phyloP scores from a whole-genome alignment of 345 rosid genomes.

The Hypericum perforatum region DNA sequence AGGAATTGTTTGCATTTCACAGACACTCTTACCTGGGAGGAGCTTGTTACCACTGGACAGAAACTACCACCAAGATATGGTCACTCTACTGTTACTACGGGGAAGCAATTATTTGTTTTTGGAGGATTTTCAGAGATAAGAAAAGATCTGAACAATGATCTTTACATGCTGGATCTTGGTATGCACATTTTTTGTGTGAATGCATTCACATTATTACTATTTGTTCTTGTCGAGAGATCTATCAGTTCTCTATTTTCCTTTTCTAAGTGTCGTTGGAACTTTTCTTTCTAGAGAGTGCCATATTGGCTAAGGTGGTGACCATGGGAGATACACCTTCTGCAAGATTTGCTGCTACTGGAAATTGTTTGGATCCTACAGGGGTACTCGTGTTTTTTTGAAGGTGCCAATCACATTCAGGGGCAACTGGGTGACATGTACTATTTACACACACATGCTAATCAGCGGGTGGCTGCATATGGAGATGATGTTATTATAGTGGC shows the following conservation, averaged over 20 bases:
- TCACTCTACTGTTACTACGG: conserved; percentile 72
- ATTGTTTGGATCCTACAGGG: conserved; percentile 77
- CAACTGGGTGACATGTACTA: conserved; percentile 88
- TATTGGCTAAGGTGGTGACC: conserved; percentile 68
- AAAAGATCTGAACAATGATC: conserved; percentile 77
- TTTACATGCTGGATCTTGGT: conserved; percentile 85
- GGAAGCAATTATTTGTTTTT: conserved; percentile 79
- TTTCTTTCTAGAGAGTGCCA: conserved; percentile 49
- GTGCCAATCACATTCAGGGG: conserved; percentile 89
- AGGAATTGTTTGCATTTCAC: conserved; percentile 10
- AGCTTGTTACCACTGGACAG: conserved; percentile 68
- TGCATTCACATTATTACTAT: neutral
- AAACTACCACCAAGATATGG: conserved; percentile 91
- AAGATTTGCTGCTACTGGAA: conserved; percentile 89
- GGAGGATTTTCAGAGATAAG: conserved; percentile 97
- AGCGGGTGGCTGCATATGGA: conserved; percentile 58
- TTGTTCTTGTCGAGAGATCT: conserved; percentile 3
- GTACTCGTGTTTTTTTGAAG: conserved; percentile 70
- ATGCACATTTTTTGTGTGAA: conserved; percentile 25
- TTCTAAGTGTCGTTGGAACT: conserved; percentile 1
- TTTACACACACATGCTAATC: conserved; percentile 81
- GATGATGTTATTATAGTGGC: conserved; percentile 89
- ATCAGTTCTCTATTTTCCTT: neutral
- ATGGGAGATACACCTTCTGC: conserved; percentile 80
- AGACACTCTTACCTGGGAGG: conserved; percentile 89